Conservation (phyloP, 306 rosid species). For the Arachis stenosperma region DNA sequence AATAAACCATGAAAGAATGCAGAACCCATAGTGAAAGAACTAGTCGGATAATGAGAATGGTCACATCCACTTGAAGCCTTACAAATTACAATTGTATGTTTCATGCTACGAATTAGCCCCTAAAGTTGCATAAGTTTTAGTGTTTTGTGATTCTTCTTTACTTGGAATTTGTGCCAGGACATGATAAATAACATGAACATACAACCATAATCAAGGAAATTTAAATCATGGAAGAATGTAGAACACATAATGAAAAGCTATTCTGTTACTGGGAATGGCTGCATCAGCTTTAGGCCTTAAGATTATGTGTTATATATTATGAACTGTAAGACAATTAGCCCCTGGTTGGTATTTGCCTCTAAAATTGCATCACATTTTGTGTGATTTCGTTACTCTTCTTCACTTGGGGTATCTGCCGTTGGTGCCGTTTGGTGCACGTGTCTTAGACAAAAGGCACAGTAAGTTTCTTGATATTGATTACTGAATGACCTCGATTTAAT, state of each 20-base stretch:
- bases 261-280: too few species aligned
- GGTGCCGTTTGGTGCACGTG: conserved; percentile 21
- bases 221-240: too few species aligned
- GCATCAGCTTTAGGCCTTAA: too few species aligned
- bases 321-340: conserved; percentile 2
- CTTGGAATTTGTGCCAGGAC: conserved; percentile 7
- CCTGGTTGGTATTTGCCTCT: conserved; percentile 23
- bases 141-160: conserved; percentile 23
- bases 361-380: neutral
- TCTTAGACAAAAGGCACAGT: conserved; percentile 18
- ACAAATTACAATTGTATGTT: neutral
- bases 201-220: too few species aligned
- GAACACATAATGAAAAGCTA: too few species aligned
- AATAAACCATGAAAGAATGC: conserved; percentile 26
- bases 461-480: conserved; percentile 29
- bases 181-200: too few species aligned
- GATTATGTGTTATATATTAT: too few species aligned
- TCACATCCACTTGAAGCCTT: conserved; percentile 19
- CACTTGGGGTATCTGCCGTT: conserved; percentile 1
- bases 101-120: conserved; percentile 1
- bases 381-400: conserved; percentile 17
- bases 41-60: conserved; percentile 7
- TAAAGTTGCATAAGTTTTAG: neutral
- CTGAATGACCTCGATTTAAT: conserved; percentile 23
- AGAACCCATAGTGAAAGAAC: neutral